Percentiles rank a stretch among this genome's conserved stretches.
Conservation (phyloP, 805 yeast genomes). For the Cyberlindnera americana region DNA sequence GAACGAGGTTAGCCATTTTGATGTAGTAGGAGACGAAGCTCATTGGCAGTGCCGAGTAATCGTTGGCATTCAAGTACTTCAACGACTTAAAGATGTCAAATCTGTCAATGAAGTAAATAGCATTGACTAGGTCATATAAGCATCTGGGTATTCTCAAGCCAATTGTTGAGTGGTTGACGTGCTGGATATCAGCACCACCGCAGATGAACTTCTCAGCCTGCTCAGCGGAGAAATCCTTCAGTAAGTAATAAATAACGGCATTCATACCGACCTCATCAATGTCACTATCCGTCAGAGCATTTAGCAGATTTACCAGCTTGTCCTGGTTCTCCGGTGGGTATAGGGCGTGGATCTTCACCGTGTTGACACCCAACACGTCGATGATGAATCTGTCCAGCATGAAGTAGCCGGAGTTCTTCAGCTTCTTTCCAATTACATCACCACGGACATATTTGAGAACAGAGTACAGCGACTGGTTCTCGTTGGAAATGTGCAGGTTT, state of each 20-base stretch:
- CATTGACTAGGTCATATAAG: conserved; percentile 22
- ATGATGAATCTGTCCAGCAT: conserved; percentile 20
- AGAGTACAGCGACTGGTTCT: conserved; percentile 21
- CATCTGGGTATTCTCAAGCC: conserved; percentile 5
- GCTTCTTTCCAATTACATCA: conserved; percentile 18
- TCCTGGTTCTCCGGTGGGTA: conserved; percentile 26
- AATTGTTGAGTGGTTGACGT: conserved; percentile 6
- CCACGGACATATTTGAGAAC: conserved; percentile 23
- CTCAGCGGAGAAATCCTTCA: conserved; percentile 23
- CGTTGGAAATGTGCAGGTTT: conserved; percentile 20
- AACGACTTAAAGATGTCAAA: conserved; percentile 21
- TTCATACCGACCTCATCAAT: conserved; percentile 13
- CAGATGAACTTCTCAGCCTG: conserved; percentile 20
- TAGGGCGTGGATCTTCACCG: conserved; percentile 9
- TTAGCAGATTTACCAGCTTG: conserved; percentile 17
- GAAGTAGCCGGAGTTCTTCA: conserved; percentile 15
- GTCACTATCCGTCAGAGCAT: conserved; percentile 7
- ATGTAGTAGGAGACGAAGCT: conserved; percentile 20
- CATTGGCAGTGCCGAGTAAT: conserved; percentile 6
- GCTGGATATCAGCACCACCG: conserved; percentile 2
- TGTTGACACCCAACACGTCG: conserved; percentile 14
- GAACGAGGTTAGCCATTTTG: conserved; percentile 24
- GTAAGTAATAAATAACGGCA: conserved; percentile 22
- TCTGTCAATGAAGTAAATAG: conserved; percentile 25
- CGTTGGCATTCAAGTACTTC: conserved; percentile 15